These are phyloP conservation scores for Entonaema liquescens DNA, from an alignment of 495 filamentous ascomycete genomes.

Conservation along the genomic window DNA sequence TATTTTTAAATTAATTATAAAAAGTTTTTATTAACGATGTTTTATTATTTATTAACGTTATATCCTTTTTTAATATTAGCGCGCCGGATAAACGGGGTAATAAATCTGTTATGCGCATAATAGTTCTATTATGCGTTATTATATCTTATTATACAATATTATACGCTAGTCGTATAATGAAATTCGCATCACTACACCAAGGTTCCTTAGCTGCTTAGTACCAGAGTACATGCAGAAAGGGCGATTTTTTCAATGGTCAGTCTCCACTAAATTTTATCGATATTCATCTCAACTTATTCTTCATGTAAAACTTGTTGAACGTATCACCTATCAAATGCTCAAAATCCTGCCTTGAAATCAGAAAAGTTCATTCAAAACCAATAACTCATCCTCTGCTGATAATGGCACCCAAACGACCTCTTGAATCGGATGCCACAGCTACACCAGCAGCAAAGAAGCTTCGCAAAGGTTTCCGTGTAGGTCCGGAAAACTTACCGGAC, in stretches of 20 bases:
- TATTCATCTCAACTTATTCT: not conserved
- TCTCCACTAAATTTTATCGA: not conserved
- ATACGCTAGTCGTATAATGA: no score
- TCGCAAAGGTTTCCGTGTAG: constrained; percentile 71
- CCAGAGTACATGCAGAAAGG: not conserved
- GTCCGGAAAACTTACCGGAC: constrained; percentile 92
- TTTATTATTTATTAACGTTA: not conserved
- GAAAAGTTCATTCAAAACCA: not conserved
- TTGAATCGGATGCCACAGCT: constrained; percentile 56
- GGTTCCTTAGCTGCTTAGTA: not conserved
- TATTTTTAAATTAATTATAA: not conserved
- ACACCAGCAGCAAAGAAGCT: constrained; percentile 56
- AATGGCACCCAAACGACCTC: constrained; percentile 73
- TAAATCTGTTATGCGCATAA: no score
- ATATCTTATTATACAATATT: no score
- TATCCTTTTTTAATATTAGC: not conserved
- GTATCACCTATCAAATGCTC: not conserved
- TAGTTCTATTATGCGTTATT: no score
- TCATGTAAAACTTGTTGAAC: not conserved
- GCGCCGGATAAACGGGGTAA: no score
- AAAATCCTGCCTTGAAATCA: not conserved
- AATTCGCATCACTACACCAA: no score
- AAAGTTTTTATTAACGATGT: not conserved
- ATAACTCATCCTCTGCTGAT: not conserved
- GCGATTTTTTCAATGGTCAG: not conserved